Evolutionary conservation across 176 grass and related monocot genomes (phyloP).

Genomic region (Oryza glaberrima): DNA sequence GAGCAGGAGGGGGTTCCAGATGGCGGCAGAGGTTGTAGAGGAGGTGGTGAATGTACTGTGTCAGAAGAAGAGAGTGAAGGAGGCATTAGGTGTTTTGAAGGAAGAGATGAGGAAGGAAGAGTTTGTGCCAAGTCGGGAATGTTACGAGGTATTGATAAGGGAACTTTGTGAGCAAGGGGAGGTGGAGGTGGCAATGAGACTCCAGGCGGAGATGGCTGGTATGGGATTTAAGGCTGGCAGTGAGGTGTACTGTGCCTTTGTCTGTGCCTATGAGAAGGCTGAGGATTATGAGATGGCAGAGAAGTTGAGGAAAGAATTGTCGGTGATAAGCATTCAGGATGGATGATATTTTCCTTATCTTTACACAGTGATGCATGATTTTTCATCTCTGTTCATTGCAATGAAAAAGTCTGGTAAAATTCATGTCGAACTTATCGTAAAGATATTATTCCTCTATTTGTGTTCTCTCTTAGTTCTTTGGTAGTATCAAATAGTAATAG

Average conservation of each 20-base stretch:
- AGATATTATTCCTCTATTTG: not conserved
- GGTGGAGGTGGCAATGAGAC: constrained; percentile 59
- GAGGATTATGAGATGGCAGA: constrained; percentile 51
- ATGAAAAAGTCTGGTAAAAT: constrained; percentile 36
- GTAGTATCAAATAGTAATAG: not conserved
- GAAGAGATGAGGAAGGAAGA: constrained; percentile 64
- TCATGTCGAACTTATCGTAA: not conserved
- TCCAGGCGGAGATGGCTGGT: constrained; percentile 74
- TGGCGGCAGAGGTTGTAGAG: constrained; percentile 43
- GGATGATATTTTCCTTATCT: constrained; percentile 13
- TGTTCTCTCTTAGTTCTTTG: not conserved
- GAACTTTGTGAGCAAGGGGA: constrained; percentile 57
- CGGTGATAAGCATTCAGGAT: constrained; percentile 15
- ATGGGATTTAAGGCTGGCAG: constrained; percentile 54
- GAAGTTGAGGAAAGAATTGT: constrained; percentile 64
- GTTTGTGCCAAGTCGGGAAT: constrained; percentile 43
- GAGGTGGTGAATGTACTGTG: constrained; percentile 56
- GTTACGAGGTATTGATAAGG: constrained; percentile 49
- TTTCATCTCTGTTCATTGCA: not conserved
- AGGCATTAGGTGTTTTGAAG: constrained; percentile 55
- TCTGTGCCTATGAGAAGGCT: constrained; percentile 45
- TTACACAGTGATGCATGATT: not conserved
- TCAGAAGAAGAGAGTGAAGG: constrained; percentile 43
- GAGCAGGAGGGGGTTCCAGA: constrained; percentile 57
- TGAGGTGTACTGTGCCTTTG: constrained; percentile 53